Conservation (phyloP, 129 eudicot genomes). For the Calendula officinalis region DNA sequence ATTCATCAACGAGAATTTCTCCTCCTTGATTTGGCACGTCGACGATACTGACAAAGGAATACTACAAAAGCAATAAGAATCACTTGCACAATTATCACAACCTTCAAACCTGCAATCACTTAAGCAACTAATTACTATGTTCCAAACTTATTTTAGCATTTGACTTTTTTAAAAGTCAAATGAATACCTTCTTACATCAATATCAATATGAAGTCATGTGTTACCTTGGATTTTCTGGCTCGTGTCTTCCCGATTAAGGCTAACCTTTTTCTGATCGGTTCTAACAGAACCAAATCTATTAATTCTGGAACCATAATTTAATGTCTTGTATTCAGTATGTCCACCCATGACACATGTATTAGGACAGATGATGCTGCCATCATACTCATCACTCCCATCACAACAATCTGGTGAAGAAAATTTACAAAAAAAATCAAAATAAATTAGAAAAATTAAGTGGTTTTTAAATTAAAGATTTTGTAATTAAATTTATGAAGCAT, state of each 20-base stretch:
- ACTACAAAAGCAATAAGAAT: slow-evolving; percentile 41
- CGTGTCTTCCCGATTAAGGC: slow-evolving; percentile 40
- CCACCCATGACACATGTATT: slow-evolving; percentile 95
- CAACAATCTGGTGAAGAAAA: slow-evolving; percentile 62
- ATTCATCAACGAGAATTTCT: slow-evolving; percentile 43
- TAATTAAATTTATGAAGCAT: slow-evolving; percentile 18
- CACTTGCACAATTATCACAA: slow-evolving; percentile 55
- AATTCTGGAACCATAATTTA: slow-evolving; percentile 34
- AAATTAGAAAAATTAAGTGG: background rate
- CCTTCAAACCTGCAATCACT: slow-evolving; percentile 69
- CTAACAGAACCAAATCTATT: slow-evolving; percentile 24
- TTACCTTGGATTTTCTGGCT: slow-evolving; percentile 59
- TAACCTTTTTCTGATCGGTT: slow-evolving; percentile 29
- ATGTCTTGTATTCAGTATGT: slow-evolving; percentile 48
- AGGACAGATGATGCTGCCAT: slow-evolving; percentile 59
- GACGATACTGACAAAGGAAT: slow-evolving; percentile 39
- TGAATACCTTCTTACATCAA: background rate
- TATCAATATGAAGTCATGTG: background rate
- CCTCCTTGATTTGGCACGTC: slow-evolving; percentile 58
- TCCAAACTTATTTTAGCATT: background rate
- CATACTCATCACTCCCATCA: slow-evolving; percentile 98
- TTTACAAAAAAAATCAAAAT: background rate
- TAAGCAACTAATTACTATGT: background rate
- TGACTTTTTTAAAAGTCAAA: slow-evolving; percentile 19
- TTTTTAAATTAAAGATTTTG: background rate